Percentiles rank a stretch among this genome's conserved stretches.
Evolutionary conservation across 2,329 filamentous ascomycete species (phyloP).

Genomic region (Trichoderma lentiforme): DNA sequence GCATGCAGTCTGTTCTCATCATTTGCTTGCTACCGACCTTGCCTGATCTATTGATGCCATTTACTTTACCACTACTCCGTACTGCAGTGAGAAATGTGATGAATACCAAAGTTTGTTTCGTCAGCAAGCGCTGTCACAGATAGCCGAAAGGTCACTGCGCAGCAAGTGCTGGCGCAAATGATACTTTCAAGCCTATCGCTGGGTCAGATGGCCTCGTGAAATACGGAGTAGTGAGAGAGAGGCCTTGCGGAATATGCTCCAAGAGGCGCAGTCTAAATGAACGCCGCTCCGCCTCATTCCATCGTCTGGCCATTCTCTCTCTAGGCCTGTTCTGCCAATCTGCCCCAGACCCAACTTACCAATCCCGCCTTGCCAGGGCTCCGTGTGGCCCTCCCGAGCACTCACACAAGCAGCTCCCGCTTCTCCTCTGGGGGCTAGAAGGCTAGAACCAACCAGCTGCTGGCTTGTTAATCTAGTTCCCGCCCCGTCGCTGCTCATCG

Average conservation of each 20-base stretch:
- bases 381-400: not conserved
- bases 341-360: not conserved
- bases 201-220: not conserved
- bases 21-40: not conserved
- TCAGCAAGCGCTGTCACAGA: not conserved
- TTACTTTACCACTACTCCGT: not conserved
- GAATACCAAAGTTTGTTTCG: not conserved
- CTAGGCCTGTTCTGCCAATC: not conserved
- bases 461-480: not conserved
- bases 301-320: not conserved
- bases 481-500: not conserved
- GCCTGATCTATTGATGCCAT: not conserved
- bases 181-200: not conserved
- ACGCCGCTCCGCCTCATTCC: constrained; percentile 3
- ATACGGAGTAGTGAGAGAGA: not conserved
- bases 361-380: not conserved
- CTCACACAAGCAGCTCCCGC: not conserved
- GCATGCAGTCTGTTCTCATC: not conserved
- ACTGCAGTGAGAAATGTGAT: not conserved
- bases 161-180: constrained; percentile 6
- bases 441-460: not conserved
- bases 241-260: not conserved
- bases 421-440: not conserved
- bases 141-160: not conserved
- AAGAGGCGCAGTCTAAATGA: constrained; percentile 4